A percentile compares a stretch with the other conserved stretches of the same genome.
These are phyloP conservation scores for Botrytis squamosa DNA, from an alignment of 2,329 filamentous ascomycete species.

Conservation along the genomic window DNA sequence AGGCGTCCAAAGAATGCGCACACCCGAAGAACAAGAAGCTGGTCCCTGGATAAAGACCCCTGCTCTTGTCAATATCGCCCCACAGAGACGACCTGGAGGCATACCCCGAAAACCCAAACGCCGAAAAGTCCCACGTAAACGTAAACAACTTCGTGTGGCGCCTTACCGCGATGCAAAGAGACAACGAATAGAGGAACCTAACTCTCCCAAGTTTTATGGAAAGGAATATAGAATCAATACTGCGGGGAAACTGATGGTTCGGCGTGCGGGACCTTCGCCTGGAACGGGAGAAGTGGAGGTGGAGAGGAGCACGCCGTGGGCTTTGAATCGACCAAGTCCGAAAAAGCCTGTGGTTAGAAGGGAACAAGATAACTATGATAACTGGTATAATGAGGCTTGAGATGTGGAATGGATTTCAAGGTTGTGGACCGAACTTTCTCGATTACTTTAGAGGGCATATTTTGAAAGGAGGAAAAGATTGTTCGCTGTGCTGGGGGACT, in stretches of 20 bases:
- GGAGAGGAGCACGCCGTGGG: conserved; percentile 5
- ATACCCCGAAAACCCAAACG: too few relatives aligned
- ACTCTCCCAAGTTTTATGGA: neutral
- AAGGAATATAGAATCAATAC: neutral
- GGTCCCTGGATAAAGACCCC: neutral
- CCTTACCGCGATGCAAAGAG: neutral
- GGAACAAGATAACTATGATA: neutral
- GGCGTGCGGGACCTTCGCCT: neutral
- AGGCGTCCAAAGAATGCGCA: neutral
- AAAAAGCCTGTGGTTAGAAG: neutral
- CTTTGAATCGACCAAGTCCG: too few relatives aligned
- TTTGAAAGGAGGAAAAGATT: neutral
- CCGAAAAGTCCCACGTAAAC: too few relatives aligned
- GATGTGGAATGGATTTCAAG: neutral
- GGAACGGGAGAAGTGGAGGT: neutral
- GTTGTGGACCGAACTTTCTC: neutral
- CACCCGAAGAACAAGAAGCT: neutral
- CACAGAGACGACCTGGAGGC: neutral
- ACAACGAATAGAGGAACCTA: neutral
- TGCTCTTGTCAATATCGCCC: too few relatives aligned
- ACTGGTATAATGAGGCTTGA: neutral
- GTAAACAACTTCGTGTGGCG: neutral
- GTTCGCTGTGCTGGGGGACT: neutral
- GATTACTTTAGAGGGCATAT: neutral
- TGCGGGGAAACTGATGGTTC: neutral